Percentiles rank a stretch among this genome's conserved stretches.
Conservation (phyloP, 805 yeast genomes). For the Kuraishia molischiana region DNA sequence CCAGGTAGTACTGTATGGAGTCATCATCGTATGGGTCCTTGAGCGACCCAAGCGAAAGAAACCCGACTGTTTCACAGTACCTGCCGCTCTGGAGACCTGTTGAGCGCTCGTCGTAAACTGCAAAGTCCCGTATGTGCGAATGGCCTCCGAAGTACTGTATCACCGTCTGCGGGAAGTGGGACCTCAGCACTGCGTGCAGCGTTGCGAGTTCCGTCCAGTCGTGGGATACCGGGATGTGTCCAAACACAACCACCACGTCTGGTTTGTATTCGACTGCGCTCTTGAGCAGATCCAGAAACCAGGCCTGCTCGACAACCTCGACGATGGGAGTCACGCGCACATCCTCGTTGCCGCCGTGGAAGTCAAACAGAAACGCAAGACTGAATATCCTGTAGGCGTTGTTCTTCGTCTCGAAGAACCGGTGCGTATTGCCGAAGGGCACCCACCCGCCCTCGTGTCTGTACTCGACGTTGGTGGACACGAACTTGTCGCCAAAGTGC, state of each 20-base stretch:
- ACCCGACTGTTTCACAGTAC: slow-evolving; percentile 91
- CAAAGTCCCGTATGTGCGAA: slow-evolving; percentile 83
- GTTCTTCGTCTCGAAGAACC: slow-evolving; percentile 55
- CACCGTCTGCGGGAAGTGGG: slow-evolving; percentile 44
- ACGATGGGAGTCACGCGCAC: slow-evolving; percentile 56
- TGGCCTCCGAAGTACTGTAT: slow-evolving; percentile 94
- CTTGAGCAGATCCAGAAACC: slow-evolving; percentile 48
- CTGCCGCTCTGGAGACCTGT: slow-evolving; percentile 89
- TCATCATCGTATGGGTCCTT: slow-evolving; percentile 4
- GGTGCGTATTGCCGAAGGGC: slow-evolving; percentile 59
- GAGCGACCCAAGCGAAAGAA: slow-evolving; percentile 46
- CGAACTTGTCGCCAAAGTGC: slow-evolving; percentile 52
- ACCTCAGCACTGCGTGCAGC: slow-evolving; percentile 42
- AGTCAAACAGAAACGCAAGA: slow-evolving; percentile 75
- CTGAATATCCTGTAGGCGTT: slow-evolving; percentile 46
- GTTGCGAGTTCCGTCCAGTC: slow-evolving; percentile 42
- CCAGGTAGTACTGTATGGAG: neutral
- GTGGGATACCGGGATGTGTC: slow-evolving; percentile 67
- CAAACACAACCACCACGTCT: slow-evolving; percentile 63
- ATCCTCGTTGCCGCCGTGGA: slow-evolving; percentile 40
- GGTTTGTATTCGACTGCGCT: slow-evolving; percentile 26
- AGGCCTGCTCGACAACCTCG: slow-evolving; percentile 41
- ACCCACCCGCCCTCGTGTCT: slow-evolving; percentile 30
- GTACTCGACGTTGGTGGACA: slow-evolving; percentile 66
- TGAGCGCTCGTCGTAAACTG: slow-evolving; percentile 51